phyloP scores from a whole-genome alignment of 2,329 filamentous ascomycete species.

The Penicillium verrucosum region DNA sequence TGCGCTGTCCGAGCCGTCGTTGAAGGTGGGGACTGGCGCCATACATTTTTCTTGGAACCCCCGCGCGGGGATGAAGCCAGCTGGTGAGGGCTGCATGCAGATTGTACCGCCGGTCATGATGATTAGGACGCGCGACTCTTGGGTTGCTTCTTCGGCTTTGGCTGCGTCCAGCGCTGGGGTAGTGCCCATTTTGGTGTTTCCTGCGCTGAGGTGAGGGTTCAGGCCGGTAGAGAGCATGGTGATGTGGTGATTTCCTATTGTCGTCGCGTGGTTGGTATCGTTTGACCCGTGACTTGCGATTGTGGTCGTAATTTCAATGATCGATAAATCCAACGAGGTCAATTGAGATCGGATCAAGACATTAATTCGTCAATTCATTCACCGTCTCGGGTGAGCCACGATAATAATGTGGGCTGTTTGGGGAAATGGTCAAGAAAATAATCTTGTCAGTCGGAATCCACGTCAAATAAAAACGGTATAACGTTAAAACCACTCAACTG shows the following conservation, averaged over 20 bases:
- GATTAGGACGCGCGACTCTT: conserved; percentile 79
- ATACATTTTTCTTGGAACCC: conserved; percentile 81
- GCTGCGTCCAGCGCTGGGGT: conserved; percentile 22
- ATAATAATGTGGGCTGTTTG: conserved; percentile 7
- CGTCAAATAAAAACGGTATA: neutral
- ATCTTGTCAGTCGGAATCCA: too few relatives aligned
- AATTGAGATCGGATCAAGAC: neutral
- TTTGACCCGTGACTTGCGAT: neutral
- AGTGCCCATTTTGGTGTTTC: conserved; percentile 21
- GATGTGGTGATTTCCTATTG: neutral
- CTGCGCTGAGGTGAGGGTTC: neutral
- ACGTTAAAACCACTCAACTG: neutral
- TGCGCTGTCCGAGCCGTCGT: conserved; percentile 64
- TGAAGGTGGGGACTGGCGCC: conserved; percentile 78
- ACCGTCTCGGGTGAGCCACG: neutral
- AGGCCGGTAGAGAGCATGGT: conserved; percentile 1
- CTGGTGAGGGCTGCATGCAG: conserved; percentile 79
- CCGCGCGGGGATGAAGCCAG: conserved; percentile 75
- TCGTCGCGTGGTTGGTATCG: neutral
- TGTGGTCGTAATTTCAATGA: neutral
- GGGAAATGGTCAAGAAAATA: conserved; percentile 12
- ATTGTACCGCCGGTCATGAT: conserved; percentile 83
- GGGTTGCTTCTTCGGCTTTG: conserved; percentile 35
- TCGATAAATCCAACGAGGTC: neutral
- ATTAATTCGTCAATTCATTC: conserved; percentile 3